These are phyloP conservation scores for Pythium coloratum DNA, from an alignment of 352 stramenopile genomes.

Conservation along the genomic window DNA sequence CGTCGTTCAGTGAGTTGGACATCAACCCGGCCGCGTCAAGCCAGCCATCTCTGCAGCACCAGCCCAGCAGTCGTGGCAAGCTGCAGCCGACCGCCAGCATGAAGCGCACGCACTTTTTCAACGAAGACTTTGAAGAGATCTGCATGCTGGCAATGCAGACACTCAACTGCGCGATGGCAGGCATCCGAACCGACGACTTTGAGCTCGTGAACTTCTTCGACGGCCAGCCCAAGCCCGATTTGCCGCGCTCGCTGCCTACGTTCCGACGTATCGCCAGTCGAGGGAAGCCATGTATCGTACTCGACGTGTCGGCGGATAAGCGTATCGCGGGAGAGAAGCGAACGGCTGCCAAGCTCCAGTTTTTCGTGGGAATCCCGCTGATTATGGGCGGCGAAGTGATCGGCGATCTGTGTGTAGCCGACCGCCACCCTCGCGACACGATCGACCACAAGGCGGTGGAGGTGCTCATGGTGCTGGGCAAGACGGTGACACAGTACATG, in stretches of 20 bases:
- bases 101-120: conserved; percentile 83
- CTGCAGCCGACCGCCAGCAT: not conserved
- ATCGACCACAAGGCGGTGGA: conserved; percentile 87
- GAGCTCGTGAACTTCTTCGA: conserved; percentile 85
- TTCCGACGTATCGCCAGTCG: conserved; percentile 83
- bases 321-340: conserved; percentile 88
- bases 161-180: conserved; percentile 82
- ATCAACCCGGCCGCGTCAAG: conserved; percentile 12
- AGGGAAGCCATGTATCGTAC: conserved; percentile 87
- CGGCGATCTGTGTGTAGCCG: conserved; percentile 82
- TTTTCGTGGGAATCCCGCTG: conserved; percentile 87
- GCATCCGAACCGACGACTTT: conserved; percentile 86
- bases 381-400: conserved; percentile 85
- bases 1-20: conserved; percentile 31
- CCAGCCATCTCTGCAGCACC: conserved; percentile 15
- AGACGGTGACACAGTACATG: conserved; percentile 90
- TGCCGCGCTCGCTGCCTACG: conserved; percentile 79
- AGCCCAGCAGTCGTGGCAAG: conserved; percentile 12
- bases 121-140: conserved; percentile 88
- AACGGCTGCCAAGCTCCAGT: conserved; percentile 81
- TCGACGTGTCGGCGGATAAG: conserved; percentile 87
- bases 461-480: conserved; percentile 83
- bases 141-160: conserved; percentile 88
- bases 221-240: conserved; percentile 42
- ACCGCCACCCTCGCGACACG: conserved; percentile 71